Conservation (phyloP, 2,329 filamentous ascomycete species). For the Colletotrichum melonis region DNA sequence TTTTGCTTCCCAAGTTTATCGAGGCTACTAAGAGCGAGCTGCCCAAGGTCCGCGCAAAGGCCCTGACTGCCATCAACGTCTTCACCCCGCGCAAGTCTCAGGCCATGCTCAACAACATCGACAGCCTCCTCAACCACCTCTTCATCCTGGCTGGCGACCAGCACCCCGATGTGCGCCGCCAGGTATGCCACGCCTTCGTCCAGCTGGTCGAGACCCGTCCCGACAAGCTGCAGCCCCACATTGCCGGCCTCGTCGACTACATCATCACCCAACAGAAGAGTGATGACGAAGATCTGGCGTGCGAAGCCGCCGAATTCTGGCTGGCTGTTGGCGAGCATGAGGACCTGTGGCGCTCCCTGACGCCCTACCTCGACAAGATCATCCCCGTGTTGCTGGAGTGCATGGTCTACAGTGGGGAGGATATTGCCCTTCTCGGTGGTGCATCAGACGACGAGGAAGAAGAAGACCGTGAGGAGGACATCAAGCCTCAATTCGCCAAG, state of each 20-base stretch:
- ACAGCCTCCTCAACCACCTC: constrained; percentile 83
- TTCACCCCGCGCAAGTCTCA: constrained; percentile 89
- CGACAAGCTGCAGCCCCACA: constrained; percentile 90
- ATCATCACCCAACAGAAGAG: constrained; percentile 90
- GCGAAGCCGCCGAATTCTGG: constrained; percentile 98
- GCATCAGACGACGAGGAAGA: constrained; percentile 91
- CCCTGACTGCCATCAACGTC: constrained; percentile 88
- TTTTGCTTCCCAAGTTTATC: constrained; percentile 90
- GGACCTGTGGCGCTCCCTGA: constrained; percentile 79
- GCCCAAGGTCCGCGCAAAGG: constrained; percentile 81
- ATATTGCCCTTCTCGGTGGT: constrained; percentile 85
- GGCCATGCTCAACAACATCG: constrained; percentile 83
- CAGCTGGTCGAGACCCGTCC: constrained; percentile 91
- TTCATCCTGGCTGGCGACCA: constrained; percentile 84
- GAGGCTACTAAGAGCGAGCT: constrained; percentile 83
- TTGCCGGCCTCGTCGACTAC: constrained; percentile 90
- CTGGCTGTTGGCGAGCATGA: constrained; percentile 91
- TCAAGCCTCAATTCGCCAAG: constrained; percentile 92
- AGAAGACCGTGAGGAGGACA: constrained; percentile 90
- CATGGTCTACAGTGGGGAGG: constrained; percentile 97
- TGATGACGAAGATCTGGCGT: constrained; percentile 88
- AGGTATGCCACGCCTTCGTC: constrained; percentile 94
- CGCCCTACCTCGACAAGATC: constrained; percentile 83
- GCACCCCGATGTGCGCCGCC: constrained; percentile 85
- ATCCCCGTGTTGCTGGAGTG: constrained; percentile 91